phyloP scores from a whole-genome alignment of 768 basidiomycete species.

The Russula griseocarnosa region DNA sequence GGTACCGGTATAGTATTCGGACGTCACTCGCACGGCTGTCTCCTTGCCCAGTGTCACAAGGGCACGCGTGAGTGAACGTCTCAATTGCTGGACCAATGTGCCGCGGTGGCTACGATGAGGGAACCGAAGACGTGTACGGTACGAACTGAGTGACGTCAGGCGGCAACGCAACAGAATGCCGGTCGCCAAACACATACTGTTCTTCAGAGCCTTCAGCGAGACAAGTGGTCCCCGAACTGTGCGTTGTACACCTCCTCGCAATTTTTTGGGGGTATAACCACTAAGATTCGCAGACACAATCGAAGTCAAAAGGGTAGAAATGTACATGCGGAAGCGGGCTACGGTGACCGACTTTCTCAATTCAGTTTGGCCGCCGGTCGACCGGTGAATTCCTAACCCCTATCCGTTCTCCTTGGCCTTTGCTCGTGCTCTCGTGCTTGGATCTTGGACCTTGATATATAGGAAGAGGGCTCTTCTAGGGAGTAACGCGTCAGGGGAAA shows the following conservation, averaged over 20 bases:
- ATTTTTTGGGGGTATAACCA: not conserved
- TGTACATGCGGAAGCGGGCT: not conserved
- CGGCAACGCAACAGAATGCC: slow-evolving; percentile 6
- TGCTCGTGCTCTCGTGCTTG: not conserved
- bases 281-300: too few relatives aligned
- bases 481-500: not conserved
- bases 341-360: not conserved
- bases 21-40: too few relatives aligned
- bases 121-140: not conserved
- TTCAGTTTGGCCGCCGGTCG: not conserved
- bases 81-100: not conserved
- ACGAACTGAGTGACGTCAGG: not conserved
- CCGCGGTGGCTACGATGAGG: not conserved
- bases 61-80: not conserved
- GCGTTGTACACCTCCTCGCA: not conserved
- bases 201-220: not conserved
- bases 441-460: not conserved
- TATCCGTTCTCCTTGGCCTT: not conserved
- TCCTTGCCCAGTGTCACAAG: not conserved
- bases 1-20: too few relatives aligned
- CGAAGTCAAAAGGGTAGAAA: not conserved
- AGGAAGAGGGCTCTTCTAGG: not conserved
- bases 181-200: not conserved
- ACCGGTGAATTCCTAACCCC: not conserved
- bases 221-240: not conserved